Evolutionary conservation across 2,329 filamentous ascomycete genomes (phyloP).

Genomic region (Pseudocercospora pini-densiflorae): DNA sequence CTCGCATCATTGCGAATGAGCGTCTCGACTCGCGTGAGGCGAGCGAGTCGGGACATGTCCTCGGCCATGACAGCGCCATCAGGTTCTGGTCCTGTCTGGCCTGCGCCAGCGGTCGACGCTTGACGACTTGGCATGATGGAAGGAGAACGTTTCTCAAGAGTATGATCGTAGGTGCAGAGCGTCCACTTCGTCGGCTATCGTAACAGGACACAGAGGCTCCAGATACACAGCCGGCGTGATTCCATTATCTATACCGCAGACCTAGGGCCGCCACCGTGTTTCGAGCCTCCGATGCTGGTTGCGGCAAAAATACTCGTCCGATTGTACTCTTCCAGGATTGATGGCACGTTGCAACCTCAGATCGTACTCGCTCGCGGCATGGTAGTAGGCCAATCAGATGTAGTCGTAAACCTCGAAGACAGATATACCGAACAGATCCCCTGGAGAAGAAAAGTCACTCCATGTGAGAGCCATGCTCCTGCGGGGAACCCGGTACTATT

Average conservation of each 20-base stretch:
- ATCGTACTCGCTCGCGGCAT: background rate
- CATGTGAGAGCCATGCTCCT: conserved; percentile 1
- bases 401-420: background rate
- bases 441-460: background rate
- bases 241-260: background rate
- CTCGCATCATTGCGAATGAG: background rate
- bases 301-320: background rate
- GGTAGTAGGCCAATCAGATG: background rate
- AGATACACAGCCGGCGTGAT: background rate
- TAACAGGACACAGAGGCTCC: background rate
- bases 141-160: background rate
- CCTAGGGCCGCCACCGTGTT: background rate
- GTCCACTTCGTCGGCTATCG: background rate
- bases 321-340: background rate
- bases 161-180: background rate
- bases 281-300: background rate
- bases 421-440: background rate
- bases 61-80: background rate
- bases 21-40: background rate
- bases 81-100: background rate
- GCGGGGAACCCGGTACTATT: background rate
- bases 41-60: background rate
- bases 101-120: background rate
- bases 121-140: background rate
- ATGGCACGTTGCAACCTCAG: background rate